A percentile compares a stretch with the other conserved stretches of the same genome.
Evolutionary conservation across 2,329 filamentous ascomycete genomes (phyloP).

Genomic region (Chaetothyriales sp.): DNA sequence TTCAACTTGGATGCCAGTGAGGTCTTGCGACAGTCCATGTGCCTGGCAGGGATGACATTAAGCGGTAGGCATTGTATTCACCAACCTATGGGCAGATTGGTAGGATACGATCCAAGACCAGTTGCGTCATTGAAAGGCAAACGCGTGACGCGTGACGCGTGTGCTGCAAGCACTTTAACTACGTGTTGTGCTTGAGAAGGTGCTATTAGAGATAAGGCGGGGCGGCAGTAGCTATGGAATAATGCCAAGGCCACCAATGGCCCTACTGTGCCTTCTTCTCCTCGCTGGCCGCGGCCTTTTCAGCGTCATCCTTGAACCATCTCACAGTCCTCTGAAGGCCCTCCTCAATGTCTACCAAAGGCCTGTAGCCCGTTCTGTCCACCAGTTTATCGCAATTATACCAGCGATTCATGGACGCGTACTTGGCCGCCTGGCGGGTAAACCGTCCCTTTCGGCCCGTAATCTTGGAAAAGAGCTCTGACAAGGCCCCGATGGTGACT

Average conservation of each 20-base stretch:
- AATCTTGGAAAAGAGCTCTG: slow-evolving; percentile 28
- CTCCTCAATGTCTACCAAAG: slow-evolving; percentile 32
- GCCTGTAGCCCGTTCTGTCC: slow-evolving; percentile 29
- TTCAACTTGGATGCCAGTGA: no score
- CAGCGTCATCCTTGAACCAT: slow-evolving; percentile 14
- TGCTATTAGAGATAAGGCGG: no score
- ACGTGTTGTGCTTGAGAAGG: no score
- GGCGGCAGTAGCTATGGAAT: not conserved
- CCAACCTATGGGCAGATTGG: no score
- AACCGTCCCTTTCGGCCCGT: slow-evolving; percentile 33
- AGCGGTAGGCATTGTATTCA: no score
- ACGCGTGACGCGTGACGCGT: not conserved
- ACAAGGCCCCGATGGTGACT: slow-evolving; percentile 25
- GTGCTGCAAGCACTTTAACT: not conserved
- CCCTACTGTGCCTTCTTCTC: slow-evolving; percentile 4
- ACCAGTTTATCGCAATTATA: slow-evolving; percentile 34
- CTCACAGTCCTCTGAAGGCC: slow-evolving; percentile 31
- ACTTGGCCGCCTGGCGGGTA: slow-evolving; percentile 30
- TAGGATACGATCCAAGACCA: not conserved
- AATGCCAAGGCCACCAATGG: not conserved
- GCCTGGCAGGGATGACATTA: no score
- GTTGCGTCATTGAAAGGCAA: not conserved
- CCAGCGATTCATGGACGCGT: slow-evolving; percentile 35
- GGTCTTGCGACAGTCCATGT: no score
- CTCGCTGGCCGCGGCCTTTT: not conserved